Percentiles rank a stretch among this genome's conserved stretches.
Conservation (phyloP, 371 early-diverging fungal species). For the Apophysomyces trapeziformis region DNA sequence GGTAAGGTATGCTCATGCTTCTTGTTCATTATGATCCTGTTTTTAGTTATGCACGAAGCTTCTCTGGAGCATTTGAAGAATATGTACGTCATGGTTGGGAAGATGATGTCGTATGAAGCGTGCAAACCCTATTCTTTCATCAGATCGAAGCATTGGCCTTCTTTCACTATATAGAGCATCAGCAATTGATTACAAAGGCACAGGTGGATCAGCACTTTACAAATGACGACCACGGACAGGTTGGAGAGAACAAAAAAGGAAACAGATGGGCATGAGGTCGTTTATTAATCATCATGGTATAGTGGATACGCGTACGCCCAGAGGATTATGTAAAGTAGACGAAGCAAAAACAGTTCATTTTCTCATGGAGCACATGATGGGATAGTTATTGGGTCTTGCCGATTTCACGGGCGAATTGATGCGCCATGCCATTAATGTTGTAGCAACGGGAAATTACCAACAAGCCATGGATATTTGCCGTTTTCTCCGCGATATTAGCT, state of each 20-base stretch:
- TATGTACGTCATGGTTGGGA: slow-evolving; percentile 37
- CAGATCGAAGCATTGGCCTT: slow-evolving; percentile 71
- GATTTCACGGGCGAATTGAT: slow-evolving; percentile 78
- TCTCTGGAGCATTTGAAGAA: slow-evolving; percentile 59
- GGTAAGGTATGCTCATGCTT: no score
- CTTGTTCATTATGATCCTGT: no score
- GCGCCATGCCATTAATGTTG: slow-evolving; percentile 65
- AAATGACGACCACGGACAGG: slow-evolving; percentile 36
- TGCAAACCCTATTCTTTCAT: not conserved
- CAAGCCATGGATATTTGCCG: slow-evolving; percentile 51
- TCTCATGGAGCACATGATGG: no score
- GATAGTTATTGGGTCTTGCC: slow-evolving; percentile 56
- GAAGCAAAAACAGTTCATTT: no score
- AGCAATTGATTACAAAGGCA: slow-evolving; percentile 47
- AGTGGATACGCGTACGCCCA: slow-evolving; percentile 42
- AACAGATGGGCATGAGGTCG: no score
- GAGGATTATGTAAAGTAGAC: slow-evolving; percentile 54
- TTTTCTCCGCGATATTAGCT: slow-evolving; percentile 52
- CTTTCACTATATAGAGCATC: slow-evolving; percentile 53
- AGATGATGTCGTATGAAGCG: not conserved
- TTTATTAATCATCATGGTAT: not conserved
- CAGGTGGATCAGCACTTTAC: slow-evolving; percentile 53
- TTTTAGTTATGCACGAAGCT: slow-evolving; percentile 46
- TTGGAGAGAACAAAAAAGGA: slow-evolving; percentile 7
- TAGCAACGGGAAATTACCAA: slow-evolving; percentile 46